These are phyloP conservation scores for Saraca asoca DNA, from an alignment of 331 rosid genomes.

Conservation along the genomic window DNA sequence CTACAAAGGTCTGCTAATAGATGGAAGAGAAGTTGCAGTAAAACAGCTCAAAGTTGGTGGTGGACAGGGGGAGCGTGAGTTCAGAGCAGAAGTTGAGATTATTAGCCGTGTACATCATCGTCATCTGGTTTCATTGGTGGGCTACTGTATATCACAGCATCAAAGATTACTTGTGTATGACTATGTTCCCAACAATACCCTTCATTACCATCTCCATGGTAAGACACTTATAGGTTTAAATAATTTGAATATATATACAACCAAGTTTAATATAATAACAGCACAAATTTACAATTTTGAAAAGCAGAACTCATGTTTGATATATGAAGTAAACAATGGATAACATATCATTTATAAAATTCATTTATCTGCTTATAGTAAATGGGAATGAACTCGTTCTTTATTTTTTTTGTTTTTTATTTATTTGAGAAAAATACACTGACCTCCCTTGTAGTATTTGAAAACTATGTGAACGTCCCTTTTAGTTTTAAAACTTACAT, in stretches of 20 bases:
- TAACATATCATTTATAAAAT: slow-evolving; percentile 13
- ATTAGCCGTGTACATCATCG: slow-evolving; percentile 98
- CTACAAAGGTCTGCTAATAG: slow-evolving; percentile 75
- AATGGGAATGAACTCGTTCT: not conserved
- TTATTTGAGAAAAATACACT: no score
- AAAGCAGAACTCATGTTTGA: not conserved
- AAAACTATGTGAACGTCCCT: no score
- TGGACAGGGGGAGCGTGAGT: slow-evolving; percentile 97
- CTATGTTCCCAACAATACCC: slow-evolving; percentile 76
- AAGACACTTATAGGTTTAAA: slow-evolving; percentile 44
- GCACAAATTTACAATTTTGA: not conserved
- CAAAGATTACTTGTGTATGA: slow-evolving; percentile 96
- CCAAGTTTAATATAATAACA: not conserved
- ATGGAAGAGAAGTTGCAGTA: slow-evolving; percentile 93
- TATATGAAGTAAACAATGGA: slow-evolving; percentile 5
- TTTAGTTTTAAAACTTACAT: no score
- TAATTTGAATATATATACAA: slow-evolving; percentile 7
- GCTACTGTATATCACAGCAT: slow-evolving; percentile 85
- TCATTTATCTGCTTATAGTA: not conserved
- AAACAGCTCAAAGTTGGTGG: slow-evolving; percentile 93
- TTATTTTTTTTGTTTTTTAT: not conserved
- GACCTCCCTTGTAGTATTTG: no score
- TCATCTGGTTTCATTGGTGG: slow-evolving; percentile 94
- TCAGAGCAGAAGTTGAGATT: slow-evolving; percentile 96
- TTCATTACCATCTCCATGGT: slow-evolving; percentile 94